Base-by-base conservation (phyloP, 2,329 filamentous ascomycete species). In the Aureobasidium mangrovei region DNA sequence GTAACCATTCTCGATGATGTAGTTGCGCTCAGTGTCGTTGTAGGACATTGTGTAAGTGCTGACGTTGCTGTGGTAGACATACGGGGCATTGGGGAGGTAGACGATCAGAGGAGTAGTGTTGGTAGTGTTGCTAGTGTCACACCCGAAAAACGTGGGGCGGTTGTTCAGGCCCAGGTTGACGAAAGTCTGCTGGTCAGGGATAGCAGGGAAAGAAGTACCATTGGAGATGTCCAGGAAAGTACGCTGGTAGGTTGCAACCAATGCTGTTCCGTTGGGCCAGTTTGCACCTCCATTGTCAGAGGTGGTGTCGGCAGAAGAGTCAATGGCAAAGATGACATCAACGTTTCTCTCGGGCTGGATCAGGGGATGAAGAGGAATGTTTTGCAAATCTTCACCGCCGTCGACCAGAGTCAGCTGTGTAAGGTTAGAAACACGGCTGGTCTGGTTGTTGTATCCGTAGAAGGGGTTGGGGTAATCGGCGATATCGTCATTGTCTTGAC, bases 1-100 rank as follows among this genome's bases (percentile, higher is more conserved):
- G 72, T 86, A 93, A 24, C 89, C 91, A 71, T 98, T 97, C 60
- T 80, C 69, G 64, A 98, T 89, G 65, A 95, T 87, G 58, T 78
- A 78, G 66, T 95, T 81, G 59, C 91, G 86, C 71, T 88, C 70
- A 1, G 66, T 69, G 61, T 81, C 70, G 35, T 78, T 75, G 76
- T 91, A 88, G 39, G 70, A 69, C 36, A 82, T 74, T 57, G 82
- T 76, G 67, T 86, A 91, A 46, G 91, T 96, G 2, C 85, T 86
- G 5, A 85, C 78, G 73, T 97, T 97, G 68, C 84, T 86, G 60
- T 77, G 71, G 65, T 79, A 80, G 44, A 84, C 45, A 29, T 61
- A 58, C 1, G 90, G 91, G 26, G 84, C 77, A 66, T 93, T 94
- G 56, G 93, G 88, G 43, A 97, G 69, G 73, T 98, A 98, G 59